Evolutionary conservation across 2,329 filamentous ascomycete genomes (phyloP), one percentile per base, ranked within the genome.

Genomic region (Neofusicoccum sp.): DNA sequence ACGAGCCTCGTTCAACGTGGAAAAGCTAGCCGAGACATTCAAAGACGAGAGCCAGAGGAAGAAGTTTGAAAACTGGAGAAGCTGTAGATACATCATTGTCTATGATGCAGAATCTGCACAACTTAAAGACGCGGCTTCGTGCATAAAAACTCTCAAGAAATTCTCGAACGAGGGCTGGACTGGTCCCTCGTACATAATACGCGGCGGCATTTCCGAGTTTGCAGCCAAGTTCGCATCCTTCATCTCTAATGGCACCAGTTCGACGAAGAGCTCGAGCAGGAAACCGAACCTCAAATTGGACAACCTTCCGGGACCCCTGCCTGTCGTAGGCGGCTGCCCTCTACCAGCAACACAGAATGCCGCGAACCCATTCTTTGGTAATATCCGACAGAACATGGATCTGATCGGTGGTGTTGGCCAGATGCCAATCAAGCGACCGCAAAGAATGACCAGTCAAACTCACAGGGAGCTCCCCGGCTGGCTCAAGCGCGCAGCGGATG

Each of bases 311-410:
- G 80, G 91, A 40, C 48, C 49, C 6, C 84, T 88, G 1, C 90
- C 90, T 1, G 89, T 96, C n/a, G 89, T 92, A 61, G 95, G 93
- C 61, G 93, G 93, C 6, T 96, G 96, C 64, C 84, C 86, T 62
- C 86, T 98, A 72, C 95, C 95, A 1, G 79, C 79, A 40, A 82
- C 85, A 0, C 82, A 86, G 65, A 86, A 86, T 62, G 84, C 86
- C 0, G 82, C 86, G 0, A 96, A 96, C 68, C 93, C 93, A 0
- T 98, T 99, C 78, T 98, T 98, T 73, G 87, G 87, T 63, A 98
- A 97, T 65, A 98, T 99, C 67, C 87, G 95, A 44, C 95, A 98
- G 73, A 96, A 98, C 65, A 93, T 96, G 85, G 95, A 98, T 70
- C 80, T 99, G 16, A 89, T 96, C 33, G 92, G 91, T 66, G 95